phyloP scores from a whole-genome alignment of 176 grass and related monocot genomes.

The Paspalum notatum region DNA sequence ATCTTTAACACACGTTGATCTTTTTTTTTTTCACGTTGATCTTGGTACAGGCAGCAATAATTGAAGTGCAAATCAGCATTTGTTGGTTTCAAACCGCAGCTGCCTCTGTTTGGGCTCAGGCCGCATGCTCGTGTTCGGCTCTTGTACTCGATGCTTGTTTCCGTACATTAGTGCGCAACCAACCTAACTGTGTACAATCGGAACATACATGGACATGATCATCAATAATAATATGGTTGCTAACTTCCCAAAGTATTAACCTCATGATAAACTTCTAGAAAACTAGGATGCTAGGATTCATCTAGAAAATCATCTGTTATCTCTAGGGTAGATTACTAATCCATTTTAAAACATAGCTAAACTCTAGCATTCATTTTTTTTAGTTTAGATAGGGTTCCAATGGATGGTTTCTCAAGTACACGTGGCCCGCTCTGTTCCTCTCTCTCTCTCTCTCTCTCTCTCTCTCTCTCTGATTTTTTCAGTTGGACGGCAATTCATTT shows the following conservation, averaged over 20 bases:
- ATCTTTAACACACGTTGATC: not conserved
- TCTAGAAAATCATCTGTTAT: not conserved
- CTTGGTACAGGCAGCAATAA: not conserved
- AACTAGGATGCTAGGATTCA: not conserved
- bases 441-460: too few species aligned
- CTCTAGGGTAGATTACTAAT: not conserved
- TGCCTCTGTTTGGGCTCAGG: slow-evolving; percentile 1
- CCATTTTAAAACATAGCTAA: too few species aligned
- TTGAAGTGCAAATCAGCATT: not conserved
- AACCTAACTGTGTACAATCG: not conserved
- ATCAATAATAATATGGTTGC: not conserved
- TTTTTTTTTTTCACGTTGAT: too few species aligned
- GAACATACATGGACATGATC: not conserved
- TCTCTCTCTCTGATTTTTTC: too few species aligned
- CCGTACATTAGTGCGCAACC: not conserved
- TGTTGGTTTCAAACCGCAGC: slow-evolving; percentile 5
- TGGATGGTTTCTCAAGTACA: too few species aligned
- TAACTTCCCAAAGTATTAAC: not conserved
- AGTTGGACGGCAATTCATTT: too few species aligned
- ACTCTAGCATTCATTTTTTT: too few species aligned
- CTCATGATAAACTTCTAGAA: not conserved
- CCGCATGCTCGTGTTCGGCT: not conserved
- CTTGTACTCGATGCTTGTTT: not conserved
- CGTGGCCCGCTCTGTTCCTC: too few species aligned
- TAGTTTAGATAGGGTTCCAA: too few species aligned